Conservation (phyloP, 371 early-diverging fungal species). For the Actinomortierella wolfii region DNA sequence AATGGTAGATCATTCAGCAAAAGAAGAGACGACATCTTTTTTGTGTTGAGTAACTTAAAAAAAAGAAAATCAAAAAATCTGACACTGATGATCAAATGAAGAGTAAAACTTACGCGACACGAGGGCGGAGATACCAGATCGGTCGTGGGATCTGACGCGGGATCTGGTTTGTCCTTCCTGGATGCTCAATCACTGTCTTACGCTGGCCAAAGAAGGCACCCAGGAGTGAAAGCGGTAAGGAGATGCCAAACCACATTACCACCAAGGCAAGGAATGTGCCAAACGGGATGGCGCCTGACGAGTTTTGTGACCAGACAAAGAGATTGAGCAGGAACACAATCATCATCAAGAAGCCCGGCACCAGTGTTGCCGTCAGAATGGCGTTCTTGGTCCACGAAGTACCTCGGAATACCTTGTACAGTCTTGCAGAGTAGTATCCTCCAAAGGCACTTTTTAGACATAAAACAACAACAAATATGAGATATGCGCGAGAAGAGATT, state of each 20-base stretch:
- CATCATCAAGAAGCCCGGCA: conserved; percentile 52
- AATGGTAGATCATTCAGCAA: conserved; percentile 1
- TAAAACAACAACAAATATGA: too few relatives aligned
- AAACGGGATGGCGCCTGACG: conserved; percentile 84
- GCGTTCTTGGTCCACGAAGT: conserved; percentile 77
- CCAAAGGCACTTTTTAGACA: conserved; percentile 64
- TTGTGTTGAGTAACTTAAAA: background rate
- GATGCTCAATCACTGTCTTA: conserved; percentile 69
- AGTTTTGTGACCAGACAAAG: conserved; percentile 74
- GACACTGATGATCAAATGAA: too few relatives aligned
- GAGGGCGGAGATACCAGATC: conserved; percentile 68
- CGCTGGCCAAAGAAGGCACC: conserved; percentile 83
- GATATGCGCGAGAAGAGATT: background rate
- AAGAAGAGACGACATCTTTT: conserved; percentile 1
- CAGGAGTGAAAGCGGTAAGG: conserved; percentile 70
- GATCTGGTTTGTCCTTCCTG: conserved; percentile 91
- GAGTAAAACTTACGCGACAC: conserved; percentile 44
- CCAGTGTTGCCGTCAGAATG: conserved; percentile 55
- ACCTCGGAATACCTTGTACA: conserved; percentile 82
- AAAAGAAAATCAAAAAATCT: background rate
- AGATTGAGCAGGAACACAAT: conserved; percentile 68
- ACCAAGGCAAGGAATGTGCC: conserved; percentile 79
- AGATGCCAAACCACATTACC: conserved; percentile 76
- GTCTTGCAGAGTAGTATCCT: conserved; percentile 77
- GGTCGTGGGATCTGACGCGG: conserved; percentile 91